These are phyloP conservation scores for Entomortierella beljakovae DNA, from an alignment of 192 early-diverging fungal species.

Conservation along the genomic window DNA sequence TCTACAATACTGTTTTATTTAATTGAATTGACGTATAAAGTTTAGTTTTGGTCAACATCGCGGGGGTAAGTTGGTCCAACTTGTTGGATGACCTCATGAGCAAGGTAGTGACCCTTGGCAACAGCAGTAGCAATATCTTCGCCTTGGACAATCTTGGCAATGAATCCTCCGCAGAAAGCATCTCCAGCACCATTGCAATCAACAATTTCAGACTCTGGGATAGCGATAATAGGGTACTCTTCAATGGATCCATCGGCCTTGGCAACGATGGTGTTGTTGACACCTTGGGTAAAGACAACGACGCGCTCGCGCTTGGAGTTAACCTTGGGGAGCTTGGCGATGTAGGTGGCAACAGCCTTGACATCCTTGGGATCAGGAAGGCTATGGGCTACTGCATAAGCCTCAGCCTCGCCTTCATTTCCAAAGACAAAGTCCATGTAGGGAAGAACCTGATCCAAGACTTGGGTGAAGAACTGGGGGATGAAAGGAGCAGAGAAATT, in stretches of 20 bases:
- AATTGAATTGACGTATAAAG: too few relatives aligned
- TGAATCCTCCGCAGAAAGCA: constrained; percentile 95
- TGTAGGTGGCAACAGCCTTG: constrained; percentile 82
- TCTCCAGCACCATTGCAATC: constrained; percentile 99
- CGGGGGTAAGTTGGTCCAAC: constrained; percentile 80
- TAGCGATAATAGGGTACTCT: constrained; percentile 69
- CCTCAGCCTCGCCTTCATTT: constrained; percentile 95
- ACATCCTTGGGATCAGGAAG: constrained; percentile 74
- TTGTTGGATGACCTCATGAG: constrained; percentile 85
- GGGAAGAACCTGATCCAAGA: constrained; percentile 79
- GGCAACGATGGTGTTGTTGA: constrained; percentile 78
- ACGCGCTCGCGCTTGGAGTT: constrained; percentile 77
- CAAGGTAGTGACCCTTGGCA: constrained; percentile 92
- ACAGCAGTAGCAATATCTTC: constrained; percentile 71
- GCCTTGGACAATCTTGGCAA: constrained; percentile 85
- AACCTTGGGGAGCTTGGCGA: constrained; percentile 86
- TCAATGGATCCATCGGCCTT: constrained; percentile 73
- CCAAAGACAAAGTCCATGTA: constrained; percentile 96
- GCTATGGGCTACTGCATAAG: constrained; percentile 81
- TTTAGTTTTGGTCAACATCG: constrained; percentile 29
- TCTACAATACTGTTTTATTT: not conserved
- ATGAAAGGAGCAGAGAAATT: constrained; percentile 98
- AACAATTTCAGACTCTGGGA: constrained; percentile 78
- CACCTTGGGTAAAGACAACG: constrained; percentile 95
- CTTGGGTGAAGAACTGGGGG: constrained; percentile 91